Evolutionary conservation across 352 stramenopile genomes (phyloP), one percentile per base, ranked within the genome.

Genomic region (Phytophthora cactorum): DNA sequence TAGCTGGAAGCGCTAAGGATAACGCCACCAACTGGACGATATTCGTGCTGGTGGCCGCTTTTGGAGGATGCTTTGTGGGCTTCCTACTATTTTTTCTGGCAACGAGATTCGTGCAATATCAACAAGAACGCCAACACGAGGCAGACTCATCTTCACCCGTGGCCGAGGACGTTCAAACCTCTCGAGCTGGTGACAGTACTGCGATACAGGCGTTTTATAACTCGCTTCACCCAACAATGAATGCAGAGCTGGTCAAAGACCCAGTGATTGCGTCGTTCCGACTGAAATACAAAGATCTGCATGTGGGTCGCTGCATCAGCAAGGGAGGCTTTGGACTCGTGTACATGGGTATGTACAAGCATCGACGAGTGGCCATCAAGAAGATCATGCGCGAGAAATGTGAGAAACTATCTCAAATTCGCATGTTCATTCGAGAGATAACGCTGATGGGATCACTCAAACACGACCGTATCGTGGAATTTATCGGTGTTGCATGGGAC

Each of bases 401-500:
- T 51, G 54, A 74, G 22, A 73, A 80, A 46, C 39, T 76, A 2
- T 61, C 56, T 5, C 74, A 80, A 39, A 81, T 83, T 25, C 63
- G 63, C 5, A 72, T 74, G 65, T 83, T 83, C 25, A 52, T 81
- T 28, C 70, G 63, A 2, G 85, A 93, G 57, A 92, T 93, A 49
- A 78, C 64, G n/a, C 67, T 91, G n/a, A 82, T 90, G 70, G 72
- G 74, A 4, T 78, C 72, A 8, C 65, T 92, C 2, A 69, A 77
- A n/a, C 85, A 93, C 15, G 72, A 79, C 17, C 78, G 75, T n/a
- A 87, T 93, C 22, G 79, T 93, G 8, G 78, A 84, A 53, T 93
- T 92, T 28, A 68, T 92, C 5, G 85, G 85, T 4, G 83, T 91
- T 2, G 72, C 83, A 5, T 93, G 84, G 82, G 83, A 90, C 36